A percentile compares a stretch with the other conserved stretches of the same genome.
Evolutionary conservation across 805 yeast species (phyloP).

Genomic region (Candida silvatica): DNA sequence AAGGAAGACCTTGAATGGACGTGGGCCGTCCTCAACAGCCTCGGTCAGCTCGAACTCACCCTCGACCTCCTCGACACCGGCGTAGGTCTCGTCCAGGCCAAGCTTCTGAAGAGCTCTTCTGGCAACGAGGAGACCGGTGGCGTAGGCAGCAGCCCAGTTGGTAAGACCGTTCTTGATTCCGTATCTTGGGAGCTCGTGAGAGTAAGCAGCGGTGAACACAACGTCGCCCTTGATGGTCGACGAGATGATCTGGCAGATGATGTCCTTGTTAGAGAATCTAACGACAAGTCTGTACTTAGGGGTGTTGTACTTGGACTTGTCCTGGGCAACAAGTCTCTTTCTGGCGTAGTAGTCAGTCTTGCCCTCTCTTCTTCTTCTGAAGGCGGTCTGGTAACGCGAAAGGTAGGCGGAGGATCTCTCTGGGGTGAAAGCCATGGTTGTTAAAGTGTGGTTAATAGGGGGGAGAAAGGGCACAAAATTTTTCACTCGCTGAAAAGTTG

Average conservation of each 20-base stretch:
- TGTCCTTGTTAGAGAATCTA: conserved; percentile 99
- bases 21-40: conserved; percentile 99
- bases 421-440: conserved; percentile 69
- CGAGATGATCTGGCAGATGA: conserved; percentile 94
- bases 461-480: background rate
- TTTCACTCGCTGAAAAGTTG: background rate
- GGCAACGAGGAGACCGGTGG: conserved; percentile 96
- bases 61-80: conserved; percentile 98
- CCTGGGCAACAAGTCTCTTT: conserved; percentile 99
- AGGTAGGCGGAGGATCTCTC: conserved; percentile 88
- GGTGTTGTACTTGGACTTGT: conserved; percentile 99
- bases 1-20: conserved; percentile 99
- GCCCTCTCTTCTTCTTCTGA: conserved; percentile 99
- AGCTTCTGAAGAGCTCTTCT: conserved; percentile 98
- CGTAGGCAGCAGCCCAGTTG: conserved; percentile 99
- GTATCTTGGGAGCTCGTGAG: conserved; percentile 97
- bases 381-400: conserved; percentile 99
- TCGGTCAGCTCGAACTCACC: conserved; percentile 98
- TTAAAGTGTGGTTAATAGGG: background rate
- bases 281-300: conserved; percentile 99
- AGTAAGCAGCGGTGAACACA: conserved; percentile 95
- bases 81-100: conserved; percentile 96
- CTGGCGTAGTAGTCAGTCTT: conserved; percentile 99
- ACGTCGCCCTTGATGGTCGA: conserved; percentile 96
- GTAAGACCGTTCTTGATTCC: conserved; percentile 98